Percentiles rank a stretch among this genome's conserved stretches.
phyloP scores from a whole-genome alignment of 1,284 basidiomycete species.

The Sporisorium iseilematis-ciliati region DNA sequence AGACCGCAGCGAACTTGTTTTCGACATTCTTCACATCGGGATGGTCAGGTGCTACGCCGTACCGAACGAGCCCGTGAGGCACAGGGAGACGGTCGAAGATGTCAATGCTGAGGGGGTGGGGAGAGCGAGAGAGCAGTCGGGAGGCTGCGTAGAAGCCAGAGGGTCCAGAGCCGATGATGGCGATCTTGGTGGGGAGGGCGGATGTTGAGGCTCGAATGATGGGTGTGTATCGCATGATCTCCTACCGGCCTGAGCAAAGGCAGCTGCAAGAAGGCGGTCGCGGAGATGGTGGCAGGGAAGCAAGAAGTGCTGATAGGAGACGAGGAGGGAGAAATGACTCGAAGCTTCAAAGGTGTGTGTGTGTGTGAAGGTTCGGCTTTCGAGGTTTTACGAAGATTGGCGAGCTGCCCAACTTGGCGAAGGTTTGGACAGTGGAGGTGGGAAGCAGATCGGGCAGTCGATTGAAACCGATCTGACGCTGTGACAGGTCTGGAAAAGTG shows the following conservation, averaged over 20 bases:
- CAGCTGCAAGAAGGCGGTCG: no score
- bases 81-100: constrained; percentile 93
- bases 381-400: not conserved
- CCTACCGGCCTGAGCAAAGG: not conserved
- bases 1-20: constrained; percentile 84
- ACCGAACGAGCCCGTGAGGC: constrained; percentile 93
- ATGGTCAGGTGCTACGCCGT: constrained; percentile 98
- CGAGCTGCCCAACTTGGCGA: constrained; percentile 10
- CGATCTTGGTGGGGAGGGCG: constrained; percentile 72
- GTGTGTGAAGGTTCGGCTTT: not conserved
- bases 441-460: not conserved
- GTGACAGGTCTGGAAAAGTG: constrained; percentile 5
- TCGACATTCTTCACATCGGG: constrained; percentile 99
- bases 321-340: constrained; percentile 1
- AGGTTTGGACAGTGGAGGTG: not conserved
- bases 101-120: constrained; percentile 74
- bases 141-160: constrained; percentile 92
- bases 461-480: not conserved
- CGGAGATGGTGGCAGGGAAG: not conserved
- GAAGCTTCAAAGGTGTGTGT: not conserved
- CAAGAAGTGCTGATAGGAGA: not conserved
- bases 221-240: not conserved
- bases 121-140: constrained; percentile 54
- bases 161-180: constrained; percentile 88
- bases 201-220: constrained; percentile 16